Conservation (phyloP, 148 eudicot species). For the Bassia scoparia region DNA sequence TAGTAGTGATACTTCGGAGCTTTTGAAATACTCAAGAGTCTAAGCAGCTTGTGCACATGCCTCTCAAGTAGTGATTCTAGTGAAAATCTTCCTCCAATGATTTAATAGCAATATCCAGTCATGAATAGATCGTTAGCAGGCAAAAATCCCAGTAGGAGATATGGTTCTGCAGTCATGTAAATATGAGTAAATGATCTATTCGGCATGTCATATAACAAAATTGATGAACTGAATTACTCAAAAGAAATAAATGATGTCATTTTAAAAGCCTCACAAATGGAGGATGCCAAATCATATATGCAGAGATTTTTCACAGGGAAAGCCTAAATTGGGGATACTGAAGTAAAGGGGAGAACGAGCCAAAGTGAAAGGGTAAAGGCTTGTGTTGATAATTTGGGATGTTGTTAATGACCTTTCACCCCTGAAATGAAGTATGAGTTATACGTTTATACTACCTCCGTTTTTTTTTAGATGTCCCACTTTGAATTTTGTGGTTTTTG, state of each 20-base stretch:
- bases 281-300: neutral
- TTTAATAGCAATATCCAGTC: neutral
- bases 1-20: conserved; percentile 4
- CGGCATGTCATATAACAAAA: neutral
- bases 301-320: no score
- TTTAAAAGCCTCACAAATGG: neutral
- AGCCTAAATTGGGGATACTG: no score
- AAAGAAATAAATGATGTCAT: no score
- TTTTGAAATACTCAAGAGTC: neutral
- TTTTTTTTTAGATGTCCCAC: no score
- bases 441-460: no score
- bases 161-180: conserved; percentile 24
- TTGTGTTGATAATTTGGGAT: no score
- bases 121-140: neutral
- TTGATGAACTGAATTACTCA: neutral
- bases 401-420: no score
- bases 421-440: no score
- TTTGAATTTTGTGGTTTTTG: no score
- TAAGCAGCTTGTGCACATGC: conserved; percentile 11
- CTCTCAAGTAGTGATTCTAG: neutral
- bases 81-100: neutral
- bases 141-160: conserved; percentile 4
- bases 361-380: neutral
- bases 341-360: no score
- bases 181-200: neutral